These are phyloP conservation scores for Heimioporus sp. DNA, from an alignment of 768 basidiomycete species.

Conservation along the genomic window DNA sequence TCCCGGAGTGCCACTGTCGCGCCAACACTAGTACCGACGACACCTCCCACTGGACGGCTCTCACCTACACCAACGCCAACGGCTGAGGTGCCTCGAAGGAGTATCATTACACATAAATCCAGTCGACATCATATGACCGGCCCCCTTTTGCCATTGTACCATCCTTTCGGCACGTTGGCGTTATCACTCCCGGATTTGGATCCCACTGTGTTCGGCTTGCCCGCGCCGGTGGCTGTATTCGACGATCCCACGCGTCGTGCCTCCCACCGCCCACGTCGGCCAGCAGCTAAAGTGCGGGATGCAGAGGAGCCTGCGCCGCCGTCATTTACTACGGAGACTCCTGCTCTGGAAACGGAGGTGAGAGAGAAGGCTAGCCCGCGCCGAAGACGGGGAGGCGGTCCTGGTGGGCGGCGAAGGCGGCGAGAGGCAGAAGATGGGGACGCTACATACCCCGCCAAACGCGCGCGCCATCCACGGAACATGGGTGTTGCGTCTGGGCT, in stretches of 20 bases:
- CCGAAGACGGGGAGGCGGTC: conserved; percentile 42
- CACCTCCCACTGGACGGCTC: conserved; percentile 10
- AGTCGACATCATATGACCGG: conserved; percentile 29
- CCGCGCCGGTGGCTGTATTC: conserved; percentile 42
- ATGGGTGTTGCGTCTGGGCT: conserved; percentile 15
- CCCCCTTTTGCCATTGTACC: conserved; percentile 61
- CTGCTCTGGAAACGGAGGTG: conserved; percentile 26
- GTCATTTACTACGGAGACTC: conserved; percentile 6
- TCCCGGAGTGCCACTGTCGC: conserved; percentile 13
- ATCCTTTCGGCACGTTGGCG: conserved; percentile 61
- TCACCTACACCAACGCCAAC: background rate
- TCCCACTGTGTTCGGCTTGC: conserved; percentile 54
- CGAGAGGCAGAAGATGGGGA: conserved; percentile 63
- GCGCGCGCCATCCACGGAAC: conserved; percentile 52
- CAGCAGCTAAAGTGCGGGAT: conserved; percentile 50
- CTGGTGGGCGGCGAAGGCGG: conserved; percentile 51
- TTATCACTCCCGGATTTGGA: conserved; percentile 65
- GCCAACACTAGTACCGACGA: conserved; percentile 7
- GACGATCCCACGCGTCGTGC: conserved; percentile 44
- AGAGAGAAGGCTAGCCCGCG: conserved; percentile 50
- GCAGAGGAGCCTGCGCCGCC: conserved; percentile 34
- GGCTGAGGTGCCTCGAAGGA: conserved; percentile 12
- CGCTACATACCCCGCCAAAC: conserved; percentile 69
- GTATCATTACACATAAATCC: conserved; percentile 16
- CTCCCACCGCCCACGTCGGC: conserved; percentile 46